Base-by-base conservation (phyloP, 768 basidiomycete species). In the Amanita jacksonii region DNA sequence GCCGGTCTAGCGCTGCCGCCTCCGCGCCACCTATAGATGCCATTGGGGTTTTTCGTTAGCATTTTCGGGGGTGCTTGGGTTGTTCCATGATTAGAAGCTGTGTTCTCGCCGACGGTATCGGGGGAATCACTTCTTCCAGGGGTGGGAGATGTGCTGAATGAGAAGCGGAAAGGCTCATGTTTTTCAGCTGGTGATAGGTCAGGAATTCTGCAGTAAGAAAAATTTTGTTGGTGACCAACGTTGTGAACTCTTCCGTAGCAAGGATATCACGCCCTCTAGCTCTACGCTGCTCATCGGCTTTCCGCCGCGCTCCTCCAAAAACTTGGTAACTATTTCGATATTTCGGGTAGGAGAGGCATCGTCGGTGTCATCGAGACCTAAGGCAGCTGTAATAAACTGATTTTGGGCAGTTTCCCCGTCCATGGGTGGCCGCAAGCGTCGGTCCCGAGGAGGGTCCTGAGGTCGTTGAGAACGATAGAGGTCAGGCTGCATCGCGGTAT, bases 11-110 rank as follows among this genome's bases (percentile, higher is more conserved):
- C 77, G 52, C 81, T 85, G 33, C 85, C 84, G 24, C 67, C 80
- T n/a, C 85, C 86, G 51, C 79, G 73, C 80, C 81, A 86, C 38
- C 70, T 69, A 59, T 82, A 82, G 25, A 63, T 55, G 16, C 85
- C 85, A 55, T 88, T 89, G 0, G 85, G 85, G 53, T 89, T 89
- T 55, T 65, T 75, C 16, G 69, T 56, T 5, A 88, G 62, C 8
- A 70, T 77, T 54, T 72, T 78, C 13, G 70, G 70, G 4, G 76
- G 67, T 12, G 69, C 55, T 15, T 66, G 51, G 51, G 50, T 18
- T 54, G 49, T 12, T 48, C 43, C 44, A 57, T 43, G 36, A 51
- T 51, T 22, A 60, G 52, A 49, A 49, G 45, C 45, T 47, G 28
- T 41, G 31, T 22, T 10, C 42, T 12, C 54, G 38, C 31, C 49